Base-by-base conservation (phyloP, 768 basidiomycete genomes). In the Goffeauzyma gilvescens region DNA sequence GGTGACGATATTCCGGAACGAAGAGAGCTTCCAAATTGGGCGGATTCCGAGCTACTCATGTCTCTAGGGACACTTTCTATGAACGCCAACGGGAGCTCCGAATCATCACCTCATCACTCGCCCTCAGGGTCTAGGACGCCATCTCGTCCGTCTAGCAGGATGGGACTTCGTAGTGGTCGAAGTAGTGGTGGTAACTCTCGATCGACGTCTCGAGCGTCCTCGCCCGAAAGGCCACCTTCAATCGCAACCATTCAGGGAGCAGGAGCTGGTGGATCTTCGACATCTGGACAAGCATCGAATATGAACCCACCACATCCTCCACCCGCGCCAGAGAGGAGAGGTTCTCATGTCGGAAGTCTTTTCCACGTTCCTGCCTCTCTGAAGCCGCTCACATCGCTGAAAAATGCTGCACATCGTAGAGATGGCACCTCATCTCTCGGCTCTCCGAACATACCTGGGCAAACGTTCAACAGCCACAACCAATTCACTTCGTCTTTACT, bases 31-130 rank as follows among this genome's bases (percentile, higher is more conserved):
- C 41, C 45, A 40, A 77, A 81, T 40, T 83, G 79, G 75, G 74
- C 84, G 44, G 83, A 86, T 60, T 80, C 80, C 5, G 86, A 87
- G 64, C 71, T 90, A 3, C 66, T 87, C 38, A 67, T 78, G 13
- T 78, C 76, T 1, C 66, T 80, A 22, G 70, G 74, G 2, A 60
- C 62, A 18, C 53, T 66, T 13, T 44, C 38, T 1, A 38, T 36
- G 32, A 37, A 46, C 27, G 13, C 9, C 1, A 51, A 49, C 15
- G n/a, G n/a, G n/a, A n/a, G n/a, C n/a, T 24, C 45, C 5, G 28
- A 21, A 2, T n/a, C 34, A 10, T 60, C 61, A 2, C 62, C 63
- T 10, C 46, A 52, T 23, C 54, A 46, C 2, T 61, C 64, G 1
- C 64, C 67, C 1, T 53, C 60, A 4, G 57, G 55, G 10, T 63